A percentile compares a stretch with the other conserved stretches of the same genome.
Conservation (phyloP, 805 yeast genomes). For the Candida orba region DNA sequence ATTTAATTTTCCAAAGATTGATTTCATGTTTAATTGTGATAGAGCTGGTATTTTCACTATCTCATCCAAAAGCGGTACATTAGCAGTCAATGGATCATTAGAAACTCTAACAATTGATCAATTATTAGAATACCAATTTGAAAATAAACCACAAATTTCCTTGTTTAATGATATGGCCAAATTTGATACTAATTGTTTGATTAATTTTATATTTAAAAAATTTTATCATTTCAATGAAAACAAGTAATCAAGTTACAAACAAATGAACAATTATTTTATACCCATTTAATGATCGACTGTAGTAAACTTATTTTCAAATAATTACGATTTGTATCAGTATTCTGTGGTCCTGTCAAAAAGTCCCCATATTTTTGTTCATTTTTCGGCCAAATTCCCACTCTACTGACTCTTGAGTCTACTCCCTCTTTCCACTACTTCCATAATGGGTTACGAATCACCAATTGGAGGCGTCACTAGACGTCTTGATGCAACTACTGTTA, state of each 20-base stretch:
- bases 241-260: constrained; percentile 2
- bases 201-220: constrained; percentile 64
- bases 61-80: constrained; percentile 66
- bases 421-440: too few species aligned
- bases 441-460: constrained; percentile 35
- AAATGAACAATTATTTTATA: neutral
- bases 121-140: constrained; percentile 67
- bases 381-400: too few species aligned
- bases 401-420: too few species aligned
- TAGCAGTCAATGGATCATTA: constrained; percentile 51
- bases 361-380: too few species aligned
- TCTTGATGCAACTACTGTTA: constrained; percentile 24
- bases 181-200: constrained; percentile 61
- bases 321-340: too few species aligned
- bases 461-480: constrained; percentile 34
- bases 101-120: constrained; percentile 61
- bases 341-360: too few species aligned
- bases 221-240: constrained; percentile 45
- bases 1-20: constrained; percentile 56
- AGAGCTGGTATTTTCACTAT: constrained; percentile 63
- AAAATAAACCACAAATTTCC: constrained; percentile 44
- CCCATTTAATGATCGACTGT: too few species aligned
- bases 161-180: constrained; percentile 62
- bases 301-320: too few species aligned
- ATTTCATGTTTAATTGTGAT: constrained; percentile 71